Evolutionary conservation across 257 asterid species (phyloP).

Genomic region (Solanum pinnatisectum): DNA sequence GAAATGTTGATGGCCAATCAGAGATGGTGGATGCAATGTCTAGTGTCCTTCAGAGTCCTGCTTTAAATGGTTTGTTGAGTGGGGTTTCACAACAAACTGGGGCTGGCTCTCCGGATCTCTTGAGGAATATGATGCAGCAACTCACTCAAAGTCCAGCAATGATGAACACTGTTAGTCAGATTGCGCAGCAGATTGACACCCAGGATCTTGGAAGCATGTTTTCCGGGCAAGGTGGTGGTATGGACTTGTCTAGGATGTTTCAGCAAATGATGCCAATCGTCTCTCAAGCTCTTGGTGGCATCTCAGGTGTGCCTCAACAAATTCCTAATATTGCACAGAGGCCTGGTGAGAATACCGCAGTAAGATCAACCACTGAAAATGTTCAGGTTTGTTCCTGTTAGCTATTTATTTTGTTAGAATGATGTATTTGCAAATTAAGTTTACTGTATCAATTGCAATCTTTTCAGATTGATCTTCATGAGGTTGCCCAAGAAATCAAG

Average conservation of each 20-base stretch:
- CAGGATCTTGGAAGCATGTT: conserved; percentile 76
- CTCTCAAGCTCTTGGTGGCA: conserved; percentile 75
- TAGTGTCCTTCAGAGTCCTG: conserved; percentile 63
- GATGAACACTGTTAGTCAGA: conserved; percentile 74
- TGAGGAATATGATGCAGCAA: conserved; percentile 75
- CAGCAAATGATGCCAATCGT: conserved; percentile 99
- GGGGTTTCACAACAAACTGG: conserved; percentile 95
- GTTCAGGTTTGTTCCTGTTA: conserved; percentile 45
- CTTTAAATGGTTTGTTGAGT: conserved; percentile 57
- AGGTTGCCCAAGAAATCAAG: conserved; percentile 34
- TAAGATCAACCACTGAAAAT: conserved; percentile 17
- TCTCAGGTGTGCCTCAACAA: conserved; percentile 31
- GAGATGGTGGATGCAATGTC: conserved; percentile 70
- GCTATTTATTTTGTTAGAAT: not conserved
- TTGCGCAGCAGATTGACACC: conserved; percentile 84
- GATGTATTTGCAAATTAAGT: not conserved
- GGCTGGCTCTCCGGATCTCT: conserved; percentile 77
- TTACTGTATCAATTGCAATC: not conserved
- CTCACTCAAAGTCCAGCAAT: conserved; percentile 79
- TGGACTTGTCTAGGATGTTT: conserved; percentile 83
- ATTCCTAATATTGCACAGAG: conserved; percentile 17
- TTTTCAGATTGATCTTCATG: conserved; percentile 29
- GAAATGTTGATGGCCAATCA: conserved; percentile 19
- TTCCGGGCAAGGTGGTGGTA: conserved; percentile 52
- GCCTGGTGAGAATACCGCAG: conserved; percentile 13